Conservation (phyloP, 768 basidiomycete genomes). For the Panaeolus cyanescens region DNA sequence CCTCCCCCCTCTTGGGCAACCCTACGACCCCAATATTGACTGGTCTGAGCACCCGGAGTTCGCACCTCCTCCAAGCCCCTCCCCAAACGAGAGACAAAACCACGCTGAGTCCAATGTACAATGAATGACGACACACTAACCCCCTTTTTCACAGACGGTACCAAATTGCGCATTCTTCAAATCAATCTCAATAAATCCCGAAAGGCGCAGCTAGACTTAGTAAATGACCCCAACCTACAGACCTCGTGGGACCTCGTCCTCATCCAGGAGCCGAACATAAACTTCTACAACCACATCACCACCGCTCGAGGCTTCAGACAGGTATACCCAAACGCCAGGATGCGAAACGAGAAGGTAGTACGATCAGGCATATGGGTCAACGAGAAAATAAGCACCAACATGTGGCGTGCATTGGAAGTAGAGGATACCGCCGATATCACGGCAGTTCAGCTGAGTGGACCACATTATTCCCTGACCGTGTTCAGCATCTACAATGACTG, state of each 20-base stretch:
- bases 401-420: slow-evolving; percentile 14
- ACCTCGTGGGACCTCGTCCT: slow-evolving; percentile 12
- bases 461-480: too few species aligned
- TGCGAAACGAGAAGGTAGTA: slow-evolving; percentile 6
- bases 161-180: slow-evolving; percentile 11
- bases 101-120: too few species aligned
- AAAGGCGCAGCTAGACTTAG: slow-evolving; percentile 11
- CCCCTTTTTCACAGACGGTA: too few species aligned
- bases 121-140: too few species aligned
- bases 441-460: slow-evolving; percentile 19
- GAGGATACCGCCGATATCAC: slow-evolving; percentile 17
- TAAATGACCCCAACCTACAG: slow-evolving; percentile 1
- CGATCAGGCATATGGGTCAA: too few species aligned
- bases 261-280: slow-evolving; percentile 15
- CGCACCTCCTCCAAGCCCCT: too few species aligned
- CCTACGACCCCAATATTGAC: too few species aligned
- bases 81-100: too few species aligned
- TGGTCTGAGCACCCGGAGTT: too few species aligned
- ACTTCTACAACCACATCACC: too few species aligned
- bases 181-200: slow-evolving; percentile 16
- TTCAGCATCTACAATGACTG: too few species aligned
- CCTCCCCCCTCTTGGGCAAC: too few species aligned
- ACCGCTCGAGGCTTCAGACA: background rate
- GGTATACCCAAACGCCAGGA: background rate
- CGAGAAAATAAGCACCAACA: slow-evolving; percentile 7